Percentiles rank a stretch among this genome's conserved stretches.
phyloP scores from a whole-genome alignment of 1,284 basidiomycete species.

The Microbotryum silenes-acaulis region DNA sequence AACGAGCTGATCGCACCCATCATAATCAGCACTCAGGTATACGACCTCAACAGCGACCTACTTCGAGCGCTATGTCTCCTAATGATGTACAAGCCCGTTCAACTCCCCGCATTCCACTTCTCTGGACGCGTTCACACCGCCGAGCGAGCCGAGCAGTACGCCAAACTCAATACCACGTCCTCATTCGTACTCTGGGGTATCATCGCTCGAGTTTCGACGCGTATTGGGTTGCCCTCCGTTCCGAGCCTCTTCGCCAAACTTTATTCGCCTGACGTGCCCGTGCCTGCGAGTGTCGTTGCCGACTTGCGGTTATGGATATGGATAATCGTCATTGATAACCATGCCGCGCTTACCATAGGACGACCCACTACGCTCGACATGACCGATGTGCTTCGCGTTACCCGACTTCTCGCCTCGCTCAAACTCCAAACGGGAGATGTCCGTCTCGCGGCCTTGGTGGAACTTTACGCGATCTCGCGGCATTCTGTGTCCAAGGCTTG shows the following conservation, averaged over 20 bases:
- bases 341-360: slow-evolving; percentile 23
- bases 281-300: not conserved
- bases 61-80: slow-evolving; percentile 5
- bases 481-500: not conserved
- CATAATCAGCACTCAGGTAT: not conserved
- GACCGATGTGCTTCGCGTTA: slow-evolving; percentile 10
- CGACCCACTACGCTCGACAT: slow-evolving; percentile 16
- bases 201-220: not conserved
- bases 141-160: slow-evolving; percentile 4
- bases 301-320: slow-evolving; percentile 17
- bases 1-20: slow-evolving; percentile 13
- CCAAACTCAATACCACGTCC: slow-evolving; percentile 6
- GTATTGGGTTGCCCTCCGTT: not conserved
- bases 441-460: slow-evolving; percentile 22
- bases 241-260: slow-evolving; percentile 3
- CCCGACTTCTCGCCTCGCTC: slow-evolving; percentile 21
- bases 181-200: not conserved
- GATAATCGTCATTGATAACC: slow-evolving; percentile 24
- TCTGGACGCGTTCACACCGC: too few species aligned
- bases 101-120: not conserved
- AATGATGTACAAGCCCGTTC: slow-evolving; percentile 14
- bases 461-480: slow-evolving; percentile 19
- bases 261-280: not conserved
- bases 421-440: slow-evolving; percentile 16
- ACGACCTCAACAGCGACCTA: slow-evolving; percentile 3